Conservation (phyloP, 192 early-diverging fungal species). For the Polychytrium aggregatum region DNA sequence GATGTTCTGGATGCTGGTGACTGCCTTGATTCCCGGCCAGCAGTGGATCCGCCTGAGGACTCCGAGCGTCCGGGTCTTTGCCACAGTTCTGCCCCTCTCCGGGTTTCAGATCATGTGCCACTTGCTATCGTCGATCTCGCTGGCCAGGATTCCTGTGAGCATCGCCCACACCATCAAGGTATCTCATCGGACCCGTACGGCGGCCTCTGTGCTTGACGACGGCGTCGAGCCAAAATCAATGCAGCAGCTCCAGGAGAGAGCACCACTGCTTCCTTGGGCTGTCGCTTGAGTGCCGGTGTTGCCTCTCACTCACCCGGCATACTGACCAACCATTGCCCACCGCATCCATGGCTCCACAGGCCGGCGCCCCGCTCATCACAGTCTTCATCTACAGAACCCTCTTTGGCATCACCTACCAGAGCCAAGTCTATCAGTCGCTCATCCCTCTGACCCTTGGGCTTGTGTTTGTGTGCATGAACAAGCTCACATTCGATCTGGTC, state of each 20-base stretch:
- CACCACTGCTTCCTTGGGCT: too few relatives aligned
- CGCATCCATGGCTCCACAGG: too few relatives aligned
- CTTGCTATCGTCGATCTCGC: constrained; percentile 66
- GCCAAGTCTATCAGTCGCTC: constrained; percentile 64
- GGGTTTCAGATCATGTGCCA: constrained; percentile 78
- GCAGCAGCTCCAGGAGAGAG: too few relatives aligned
- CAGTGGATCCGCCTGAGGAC: constrained; percentile 39
- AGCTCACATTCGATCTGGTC: constrained; percentile 53
- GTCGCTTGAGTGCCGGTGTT: too few relatives aligned
- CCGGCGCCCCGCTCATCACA: constrained; percentile 81
- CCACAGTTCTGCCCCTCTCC: constrained; percentile 54
- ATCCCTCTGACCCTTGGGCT: constrained; percentile 73
- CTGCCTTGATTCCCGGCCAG: too few relatives aligned
- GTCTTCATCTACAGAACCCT: constrained; percentile 63
- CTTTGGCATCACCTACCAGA: constrained; percentile 54
- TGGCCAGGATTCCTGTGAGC: constrained; percentile 65
- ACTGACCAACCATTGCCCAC: too few relatives aligned
- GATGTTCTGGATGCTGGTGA: constrained; percentile 49
- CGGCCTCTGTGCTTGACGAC: too few relatives aligned
- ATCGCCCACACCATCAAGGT: constrained; percentile 89
- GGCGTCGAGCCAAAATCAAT: too few relatives aligned
- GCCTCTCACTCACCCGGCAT: too few relatives aligned
- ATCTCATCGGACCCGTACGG: constrained; percentile 1
- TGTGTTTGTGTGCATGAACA: constrained; percentile 75
- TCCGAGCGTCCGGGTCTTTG: constrained; percentile 41